Base-by-base conservation (phyloP, 2,329 filamentous ascomycete species). In the Ascocoryne sarcoides region DNA sequence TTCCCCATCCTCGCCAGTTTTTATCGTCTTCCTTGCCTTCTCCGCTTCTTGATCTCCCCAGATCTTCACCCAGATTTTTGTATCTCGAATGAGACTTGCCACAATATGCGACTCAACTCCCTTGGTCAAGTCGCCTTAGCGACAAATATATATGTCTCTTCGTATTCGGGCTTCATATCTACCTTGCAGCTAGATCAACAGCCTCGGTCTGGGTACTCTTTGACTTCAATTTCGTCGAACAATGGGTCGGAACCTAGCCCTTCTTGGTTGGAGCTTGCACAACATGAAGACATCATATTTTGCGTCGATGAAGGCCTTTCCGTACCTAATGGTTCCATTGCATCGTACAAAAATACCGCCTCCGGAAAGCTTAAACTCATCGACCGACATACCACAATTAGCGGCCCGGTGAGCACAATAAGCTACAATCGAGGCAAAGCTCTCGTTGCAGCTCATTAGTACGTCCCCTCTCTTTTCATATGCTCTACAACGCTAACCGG, bases 341-440 rank as follows among this genome's bases (percentile, higher is more conserved):
- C 46, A 15, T 38, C 52, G 2, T 56, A 50, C 43, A 52, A 51
- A 26, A 62, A 62, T n/a, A 59, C 54, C 18, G 36, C 45, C 3
- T 58, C 68, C 40, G 69, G 68, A 3, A 58, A 50, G 3, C 57
- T 75, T 42, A 9, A 8, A 40, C 53, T 54, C 40, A 51, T 71
- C 12, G 57, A 60, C 60, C 23, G 45, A 48, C 26, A 68, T 61
- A 4, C 47, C 58, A 41, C 70, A 7, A 67, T 73, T 19, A 26
- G 26, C 17, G 51, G 53, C 3, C 46, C 52, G 1, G 55, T 56
- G 10, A 66, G 61, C 45, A 59, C 62, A 15, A 59, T 61, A 3
- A 42, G 67, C 10, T 74, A 67, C 45, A 70, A 70, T 34, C 46
- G 58, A 3, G 55, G 58, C n/a, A 55, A 59, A 38, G 66, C 62